Evolutionary conservation across 345 rosid species (phyloP).

Genomic region (Arabidopsis thaliana): DNA sequence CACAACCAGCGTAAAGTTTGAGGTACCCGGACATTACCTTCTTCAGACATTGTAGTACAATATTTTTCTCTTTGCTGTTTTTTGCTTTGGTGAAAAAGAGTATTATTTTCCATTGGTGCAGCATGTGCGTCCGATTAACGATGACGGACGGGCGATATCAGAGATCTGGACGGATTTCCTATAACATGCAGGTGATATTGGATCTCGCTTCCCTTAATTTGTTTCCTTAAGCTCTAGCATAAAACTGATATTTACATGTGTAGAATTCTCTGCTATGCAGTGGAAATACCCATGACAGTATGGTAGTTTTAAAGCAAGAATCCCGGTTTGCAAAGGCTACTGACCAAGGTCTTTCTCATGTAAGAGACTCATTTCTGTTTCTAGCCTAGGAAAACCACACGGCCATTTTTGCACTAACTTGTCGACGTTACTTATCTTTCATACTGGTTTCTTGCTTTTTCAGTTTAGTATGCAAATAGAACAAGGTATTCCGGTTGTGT

Average conservation of each 20-base stretch:
- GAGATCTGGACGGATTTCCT: conserved; percentile 88
- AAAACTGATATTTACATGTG: conserved; percentile 43
- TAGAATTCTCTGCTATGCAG: conserved; percentile 58
- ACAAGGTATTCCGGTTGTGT: conserved; percentile 91
- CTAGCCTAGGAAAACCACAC: background rate
- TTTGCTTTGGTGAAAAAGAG: background rate
- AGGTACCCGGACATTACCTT: conserved; percentile 50
- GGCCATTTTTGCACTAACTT: background rate
- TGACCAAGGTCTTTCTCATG: conserved; percentile 85
- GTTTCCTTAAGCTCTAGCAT: conserved; percentile 17
- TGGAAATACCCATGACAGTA: conserved; percentile 76
- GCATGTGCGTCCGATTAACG: conserved; percentile 85
- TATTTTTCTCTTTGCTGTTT: background rate
- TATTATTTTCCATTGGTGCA: conserved; percentile 39
- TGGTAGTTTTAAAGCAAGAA: conserved; percentile 96
- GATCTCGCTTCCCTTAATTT: conserved; percentile 31
- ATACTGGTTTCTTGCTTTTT: conserved; percentile 39
- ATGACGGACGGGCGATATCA: conserved; percentile 79
- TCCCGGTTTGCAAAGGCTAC: conserved; percentile 78
- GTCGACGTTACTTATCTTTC: background rate
- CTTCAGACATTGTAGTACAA: conserved; percentile 3
- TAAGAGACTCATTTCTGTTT: conserved; percentile 45
- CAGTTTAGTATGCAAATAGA: conserved; percentile 92
- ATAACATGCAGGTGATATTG: conserved; percentile 81
- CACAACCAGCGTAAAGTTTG: conserved; percentile 85